phyloP scores from a whole-genome alignment of 257 asterid genomes.

The Jacaranda mimosifolia region DNA sequence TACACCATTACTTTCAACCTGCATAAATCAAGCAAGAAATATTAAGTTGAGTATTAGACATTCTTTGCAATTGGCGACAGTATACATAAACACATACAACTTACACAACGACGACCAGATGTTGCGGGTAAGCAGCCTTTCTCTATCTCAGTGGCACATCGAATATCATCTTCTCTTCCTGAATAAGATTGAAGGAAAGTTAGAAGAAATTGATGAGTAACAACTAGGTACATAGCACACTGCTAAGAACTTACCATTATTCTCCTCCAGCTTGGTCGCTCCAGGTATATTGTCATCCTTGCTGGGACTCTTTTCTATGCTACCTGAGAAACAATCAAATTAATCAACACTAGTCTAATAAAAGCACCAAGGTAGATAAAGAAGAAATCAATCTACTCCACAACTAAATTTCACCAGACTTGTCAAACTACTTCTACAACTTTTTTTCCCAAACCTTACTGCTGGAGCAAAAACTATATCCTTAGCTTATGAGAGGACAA shows the following conservation, averaged over 20 bases:
- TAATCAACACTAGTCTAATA: slow-evolving; percentile 39
- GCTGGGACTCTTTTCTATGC: slow-evolving; percentile 56
- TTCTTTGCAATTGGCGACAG: slow-evolving; percentile 49
- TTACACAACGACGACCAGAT: slow-evolving; percentile 97
- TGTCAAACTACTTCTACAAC: slow-evolving; percentile 7
- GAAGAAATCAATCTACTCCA: slow-evolving; percentile 29
- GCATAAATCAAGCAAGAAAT: slow-evolving; percentile 48
- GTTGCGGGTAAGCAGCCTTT: slow-evolving; percentile 54
- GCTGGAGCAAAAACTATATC: background rate
- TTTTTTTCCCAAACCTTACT: background rate
- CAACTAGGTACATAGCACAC: slow-evolving; percentile 17
- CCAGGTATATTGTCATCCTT: slow-evolving; percentile 47
- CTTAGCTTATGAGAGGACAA: slow-evolving; percentile 9
- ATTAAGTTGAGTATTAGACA: slow-evolving; percentile 62
- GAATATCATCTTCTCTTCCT: slow-evolving; percentile 57
- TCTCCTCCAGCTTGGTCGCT: slow-evolving; percentile 43
- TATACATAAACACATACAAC: slow-evolving; percentile 94
- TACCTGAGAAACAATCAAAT: slow-evolving; percentile 56
- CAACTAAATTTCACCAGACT: slow-evolving; percentile 25
- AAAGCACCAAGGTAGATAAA: slow-evolving; percentile 22
- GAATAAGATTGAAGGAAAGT: slow-evolving; percentile 38
- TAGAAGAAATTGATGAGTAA: slow-evolving; percentile 20
- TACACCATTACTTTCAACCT: slow-evolving; percentile 87
- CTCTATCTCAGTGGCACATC: slow-evolving; percentile 42
- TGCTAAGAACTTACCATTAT: slow-evolving; percentile 49